Percentiles rank a stretch among this genome's conserved stretches.
These are phyloP conservation scores for Solanum pennellii DNA, from an alignment of 257 asterid genomes.

Conservation along the genomic window DNA sequence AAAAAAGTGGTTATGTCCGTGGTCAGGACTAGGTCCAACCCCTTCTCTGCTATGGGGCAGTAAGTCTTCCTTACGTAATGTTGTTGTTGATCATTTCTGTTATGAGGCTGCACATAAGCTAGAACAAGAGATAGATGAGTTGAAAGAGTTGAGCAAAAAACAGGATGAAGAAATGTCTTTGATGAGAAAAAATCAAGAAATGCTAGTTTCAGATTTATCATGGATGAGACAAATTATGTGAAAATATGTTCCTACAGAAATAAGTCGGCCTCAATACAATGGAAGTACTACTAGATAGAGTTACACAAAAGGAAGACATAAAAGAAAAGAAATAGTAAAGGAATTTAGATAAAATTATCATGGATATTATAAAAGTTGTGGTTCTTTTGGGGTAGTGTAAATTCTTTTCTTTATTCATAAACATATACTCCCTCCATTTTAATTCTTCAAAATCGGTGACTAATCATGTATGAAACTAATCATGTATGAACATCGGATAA, in stretches of 20 bases:
- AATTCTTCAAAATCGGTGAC: no score
- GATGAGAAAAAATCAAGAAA: neutral
- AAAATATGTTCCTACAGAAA: neutral
- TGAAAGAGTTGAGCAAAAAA: no score
- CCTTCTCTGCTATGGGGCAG: neutral
- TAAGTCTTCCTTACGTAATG: no score
- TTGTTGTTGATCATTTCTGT: neutral
- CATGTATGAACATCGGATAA: neutral
- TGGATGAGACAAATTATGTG: neutral
- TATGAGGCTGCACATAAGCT: neutral
- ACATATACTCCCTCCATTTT: no score
- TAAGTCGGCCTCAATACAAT: neutral
- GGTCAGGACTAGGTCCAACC: neutral
- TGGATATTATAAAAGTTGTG: conserved; percentile 1
- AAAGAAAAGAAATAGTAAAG: neutral
- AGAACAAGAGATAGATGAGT: neutral
- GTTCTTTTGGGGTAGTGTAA: no score
- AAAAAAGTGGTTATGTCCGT: no score
- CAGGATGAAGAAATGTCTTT: neutral
- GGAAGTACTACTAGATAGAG: neutral
- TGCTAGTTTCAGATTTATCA: neutral
- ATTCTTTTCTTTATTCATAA: no score
- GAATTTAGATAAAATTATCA: neutral
- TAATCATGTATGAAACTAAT: no score
- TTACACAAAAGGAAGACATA: neutral